Percentiles rank a stretch among this genome's conserved stretches.
These are phyloP conservation scores for Vitis vinifera DNA, from an alignment of 164 flowering plant species.

Conservation along the genomic window ASM3070453v1 NC_081822.1:2351501-2352000, in stretches of 20 bases:
- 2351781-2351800: conserved; percentile 26
- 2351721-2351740: conserved; percentile 32
- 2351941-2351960: conserved; percentile 28
- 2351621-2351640: background rate
- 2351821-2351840: conserved; percentile 34
- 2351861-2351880: conserved; percentile 51
- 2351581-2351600: conserved; percentile 1
- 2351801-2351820: conserved; percentile 34
- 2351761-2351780: conserved; percentile 40
- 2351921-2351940: conserved; percentile 31
- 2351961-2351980: conserved; percentile 33
- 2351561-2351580: background rate
- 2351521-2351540: conserved; percentile 81
- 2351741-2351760: conserved; percentile 23
- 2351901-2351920: conserved; percentile 35
- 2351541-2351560: conserved; percentile 80
- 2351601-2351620: background rate
- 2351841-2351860: conserved; percentile 33
- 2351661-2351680: conserved; percentile 43
- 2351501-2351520: conserved; percentile 84
- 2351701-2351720: conserved; percentile 57
- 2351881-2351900: conserved; percentile 53
- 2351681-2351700: conserved; percentile 84
- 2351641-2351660: conserved; percentile 17
- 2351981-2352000: conserved; percentile 76